A percentile compares a stretch with the other conserved stretches of the same genome.
Conservation (phyloP, 805 yeast species). For the Saturnispora kantuleensis region DNA sequence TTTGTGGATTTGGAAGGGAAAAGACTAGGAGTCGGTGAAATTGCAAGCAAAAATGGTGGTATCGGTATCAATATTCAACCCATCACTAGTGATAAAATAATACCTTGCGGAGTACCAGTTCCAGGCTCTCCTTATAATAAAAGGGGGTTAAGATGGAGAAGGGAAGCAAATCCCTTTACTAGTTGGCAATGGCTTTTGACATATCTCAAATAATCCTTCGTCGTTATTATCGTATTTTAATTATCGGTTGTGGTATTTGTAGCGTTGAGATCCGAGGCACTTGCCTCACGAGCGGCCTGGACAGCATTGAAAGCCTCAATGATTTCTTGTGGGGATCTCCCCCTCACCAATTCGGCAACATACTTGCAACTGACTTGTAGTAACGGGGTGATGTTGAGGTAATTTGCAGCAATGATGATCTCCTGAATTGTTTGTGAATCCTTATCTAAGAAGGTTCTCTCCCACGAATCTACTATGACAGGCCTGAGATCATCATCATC, state of each 20-base stretch:
- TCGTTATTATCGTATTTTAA: neutral
- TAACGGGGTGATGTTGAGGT: slow-evolving; percentile 57
- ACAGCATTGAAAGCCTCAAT: slow-evolving; percentile 63
- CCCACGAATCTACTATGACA: slow-evolving; percentile 57
- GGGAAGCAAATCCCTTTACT: neutral
- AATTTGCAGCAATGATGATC: slow-evolving; percentile 70
- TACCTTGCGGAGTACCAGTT: neutral
- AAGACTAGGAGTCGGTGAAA: slow-evolving; percentile 3
- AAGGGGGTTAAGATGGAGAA: slow-evolving; percentile 1
- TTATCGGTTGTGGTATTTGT: neutral
- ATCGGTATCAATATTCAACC: neutral
- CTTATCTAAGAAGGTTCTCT: slow-evolving; percentile 76
- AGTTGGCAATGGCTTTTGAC: slow-evolving; percentile 5
- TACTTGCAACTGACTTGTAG: slow-evolving; percentile 63
- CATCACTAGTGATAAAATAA: neutral
- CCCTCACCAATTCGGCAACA: slow-evolving; percentile 70
- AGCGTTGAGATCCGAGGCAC: neutral
- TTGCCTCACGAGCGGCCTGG: neutral
- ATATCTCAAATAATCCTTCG: neutral
- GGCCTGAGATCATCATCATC: slow-evolving; percentile 50
- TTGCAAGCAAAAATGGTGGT: neutral
- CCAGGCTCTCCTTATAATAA: neutral
- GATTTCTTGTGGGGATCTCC: slow-evolving; percentile 63
- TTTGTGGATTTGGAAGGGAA: slow-evolving; percentile 46
- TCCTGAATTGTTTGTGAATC: slow-evolving; percentile 74